Conservation (phyloP, 495 filamentous ascomycete genomes). For the Tuber microsphaerosporum region DNA sequence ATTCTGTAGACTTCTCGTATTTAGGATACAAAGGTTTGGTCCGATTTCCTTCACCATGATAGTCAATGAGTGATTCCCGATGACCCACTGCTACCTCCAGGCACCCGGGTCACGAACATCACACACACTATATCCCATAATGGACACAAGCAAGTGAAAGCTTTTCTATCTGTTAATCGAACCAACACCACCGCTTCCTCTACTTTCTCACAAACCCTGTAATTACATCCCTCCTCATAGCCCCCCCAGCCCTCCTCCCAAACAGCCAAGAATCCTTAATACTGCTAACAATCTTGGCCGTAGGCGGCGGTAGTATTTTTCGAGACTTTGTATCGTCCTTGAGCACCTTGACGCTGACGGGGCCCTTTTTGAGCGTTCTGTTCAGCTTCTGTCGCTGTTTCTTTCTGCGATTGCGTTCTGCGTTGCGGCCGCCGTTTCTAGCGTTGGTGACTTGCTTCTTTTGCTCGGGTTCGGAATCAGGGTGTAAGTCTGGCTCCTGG, state of each 20-base stretch:
- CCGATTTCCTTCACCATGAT: background rate
- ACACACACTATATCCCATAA: background rate
- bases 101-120: background rate
- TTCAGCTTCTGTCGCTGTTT: conserved; percentile 29
- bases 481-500: background rate
- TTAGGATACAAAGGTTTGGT: background rate
- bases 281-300: conserved; percentile 28
- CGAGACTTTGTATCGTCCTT: conserved; percentile 28
- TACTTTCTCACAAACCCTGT: conserved; percentile 27
- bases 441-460: background rate
- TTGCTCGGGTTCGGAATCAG: background rate
- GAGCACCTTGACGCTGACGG: conserved; percentile 35
- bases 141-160: background rate
- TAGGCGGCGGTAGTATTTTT: conserved; percentile 34
- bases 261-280: conserved; percentile 34
- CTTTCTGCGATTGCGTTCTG: conserved; percentile 15
- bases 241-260: conserved; percentile 15
- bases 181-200: background rate
- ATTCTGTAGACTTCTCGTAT: background rate
- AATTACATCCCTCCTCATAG: conserved; percentile 26
- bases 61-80: background rate
- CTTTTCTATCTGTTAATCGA: background rate
- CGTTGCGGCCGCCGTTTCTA: background rate
- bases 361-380: conserved; percentile 35
- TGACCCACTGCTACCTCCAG: background rate